Evolutionary conservation across 169 alveolate species (phyloP), one percentile per base, ranked within the genome.

Genomic region (Plasmodium falciparum): DNA sequence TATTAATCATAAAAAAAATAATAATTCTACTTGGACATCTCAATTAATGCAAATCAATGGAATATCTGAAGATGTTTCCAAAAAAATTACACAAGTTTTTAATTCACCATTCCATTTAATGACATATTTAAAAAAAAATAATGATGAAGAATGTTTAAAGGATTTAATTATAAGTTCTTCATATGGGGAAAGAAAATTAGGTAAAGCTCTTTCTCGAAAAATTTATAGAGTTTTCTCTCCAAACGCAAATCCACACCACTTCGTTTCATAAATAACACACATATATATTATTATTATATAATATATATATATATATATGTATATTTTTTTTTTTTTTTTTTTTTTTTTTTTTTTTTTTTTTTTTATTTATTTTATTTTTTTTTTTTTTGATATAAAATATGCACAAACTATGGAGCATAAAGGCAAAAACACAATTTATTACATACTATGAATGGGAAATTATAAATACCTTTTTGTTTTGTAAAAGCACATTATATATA

Each of bases 41-140:
- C 91, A 83, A 17, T 26, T 83, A 29, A 83, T 83, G 91, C 91
- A 83, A 83, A 83, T 83, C 24, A 70, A 39, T 33, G 91, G 91
- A 7, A 45, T 83, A 50, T 83, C 91, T 52, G 86, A 83, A 70
- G 91, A 83, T 61, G 45, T 72, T 20, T 69, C 91, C 11, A 83
- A 26, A 45, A 67, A 43, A 24, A 67, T 83, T 20, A 85, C 85
- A 22, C 70, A 83, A 47, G 39, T 63, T n/a, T 83, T 83, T 49
- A 33, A 17, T 12, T 69, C 86, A 3, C 91, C 91, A 20, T 83
- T 67, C 52, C 74, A 83, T 62, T 70, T 83, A 47, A 83, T 83
- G 33, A 59, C n/a, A 52, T 85, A 83, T 47, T 83, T 83, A 3
- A 67, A 83, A 83, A 83, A 83, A 83, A 50, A 45, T 56, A 49